phyloP scores from a whole-genome alignment of 2,329 filamentous ascomycete species.

The Geoglossum cookeanum region DNA sequence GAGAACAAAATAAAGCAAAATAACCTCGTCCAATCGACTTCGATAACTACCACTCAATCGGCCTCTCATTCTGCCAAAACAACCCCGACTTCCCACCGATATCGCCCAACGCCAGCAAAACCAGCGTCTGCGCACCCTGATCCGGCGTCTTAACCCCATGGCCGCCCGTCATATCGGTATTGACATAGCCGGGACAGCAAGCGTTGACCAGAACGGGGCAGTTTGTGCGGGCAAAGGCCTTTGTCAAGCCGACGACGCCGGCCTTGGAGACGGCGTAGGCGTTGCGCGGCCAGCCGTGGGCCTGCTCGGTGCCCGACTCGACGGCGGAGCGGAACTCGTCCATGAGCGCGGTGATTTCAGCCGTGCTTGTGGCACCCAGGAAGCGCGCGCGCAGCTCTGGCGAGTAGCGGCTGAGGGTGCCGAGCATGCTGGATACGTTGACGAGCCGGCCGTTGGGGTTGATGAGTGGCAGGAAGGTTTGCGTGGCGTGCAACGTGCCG shows the following conservation, averaged over 20 bases:
- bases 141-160: constrained; percentile 23
- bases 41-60: constrained; percentile 18
- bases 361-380: too few species aligned
- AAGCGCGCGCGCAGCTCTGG: constrained; percentile 16
- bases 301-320: too few species aligned
- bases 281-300: too few species aligned
- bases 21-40: too few species aligned
- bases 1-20: too few species aligned
- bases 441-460: constrained; percentile 26
- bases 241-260: too few species aligned
- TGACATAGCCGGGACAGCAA: constrained; percentile 26
- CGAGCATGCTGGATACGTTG: constrained; percentile 29
- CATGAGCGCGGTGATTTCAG: too few species aligned
- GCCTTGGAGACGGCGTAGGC: too few species aligned
- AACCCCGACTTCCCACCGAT: constrained; percentile 18
- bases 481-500: constrained; percentile 28
- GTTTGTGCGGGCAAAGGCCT: too few species aligned
- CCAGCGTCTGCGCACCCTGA: constrained; percentile 26
- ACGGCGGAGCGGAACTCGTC: constrained; percentile 2
- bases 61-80: constrained; percentile 23
- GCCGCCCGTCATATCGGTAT: constrained; percentile 28
- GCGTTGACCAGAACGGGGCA: constrained; percentile 17
- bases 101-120: constrained; percentile 24
- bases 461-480: constrained; percentile 27
- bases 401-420: constrained; percentile 29